Percentiles rank a stretch among this genome's conserved stretches.
These are phyloP conservation scores for Vitis vinifera DNA, from an alignment of 164 flowering plant genomes.

Conservation along the genomic window DNA sequence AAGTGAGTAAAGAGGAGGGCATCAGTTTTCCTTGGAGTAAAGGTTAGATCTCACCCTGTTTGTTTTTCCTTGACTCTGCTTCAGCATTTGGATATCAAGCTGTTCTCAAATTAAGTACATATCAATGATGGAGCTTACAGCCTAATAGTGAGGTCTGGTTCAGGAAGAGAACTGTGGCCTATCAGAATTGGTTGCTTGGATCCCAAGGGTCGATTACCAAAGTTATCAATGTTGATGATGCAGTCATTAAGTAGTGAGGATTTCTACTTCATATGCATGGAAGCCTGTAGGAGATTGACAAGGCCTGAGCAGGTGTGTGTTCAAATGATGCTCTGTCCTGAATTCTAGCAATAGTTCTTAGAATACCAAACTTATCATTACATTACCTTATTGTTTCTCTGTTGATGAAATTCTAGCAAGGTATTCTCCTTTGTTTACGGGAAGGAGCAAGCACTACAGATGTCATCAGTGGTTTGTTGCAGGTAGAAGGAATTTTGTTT, in stretches of 20 bases:
- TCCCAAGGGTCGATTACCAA: slow-evolving; percentile 44
- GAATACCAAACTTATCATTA: background rate
- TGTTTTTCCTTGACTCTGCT: background rate
- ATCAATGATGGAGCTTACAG: slow-evolving; percentile 19
- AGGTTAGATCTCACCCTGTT: slow-evolving; percentile 34
- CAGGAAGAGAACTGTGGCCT: slow-evolving; percentile 66
- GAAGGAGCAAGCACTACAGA: slow-evolving; percentile 65
- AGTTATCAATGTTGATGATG: slow-evolving; percentile 57
- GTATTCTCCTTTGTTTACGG: slow-evolving; percentile 68
- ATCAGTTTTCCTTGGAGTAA: slow-evolving; percentile 48
- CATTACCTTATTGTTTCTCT: background rate
- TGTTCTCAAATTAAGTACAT: slow-evolving; percentile 14
- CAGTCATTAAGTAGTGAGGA: slow-evolving; percentile 50
- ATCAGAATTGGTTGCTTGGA: slow-evolving; percentile 79
- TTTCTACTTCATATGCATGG: slow-evolving; percentile 72
- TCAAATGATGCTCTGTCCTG: background rate
- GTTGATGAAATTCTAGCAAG: slow-evolving; percentile 38
- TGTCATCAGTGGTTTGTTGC: slow-evolving; percentile 65
- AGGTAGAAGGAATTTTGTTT: slow-evolving; percentile 41
- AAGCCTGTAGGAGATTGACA: slow-evolving; percentile 33
- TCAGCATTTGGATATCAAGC: background rate
- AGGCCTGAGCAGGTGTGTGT: slow-evolving; percentile 33
- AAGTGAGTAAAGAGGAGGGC: slow-evolving; percentile 79
- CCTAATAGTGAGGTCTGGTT: slow-evolving; percentile 30
- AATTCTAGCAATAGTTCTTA: background rate